Conservation (phyloP, 257 asterid genomes). For the Solanum raphanifolium region DNA sequence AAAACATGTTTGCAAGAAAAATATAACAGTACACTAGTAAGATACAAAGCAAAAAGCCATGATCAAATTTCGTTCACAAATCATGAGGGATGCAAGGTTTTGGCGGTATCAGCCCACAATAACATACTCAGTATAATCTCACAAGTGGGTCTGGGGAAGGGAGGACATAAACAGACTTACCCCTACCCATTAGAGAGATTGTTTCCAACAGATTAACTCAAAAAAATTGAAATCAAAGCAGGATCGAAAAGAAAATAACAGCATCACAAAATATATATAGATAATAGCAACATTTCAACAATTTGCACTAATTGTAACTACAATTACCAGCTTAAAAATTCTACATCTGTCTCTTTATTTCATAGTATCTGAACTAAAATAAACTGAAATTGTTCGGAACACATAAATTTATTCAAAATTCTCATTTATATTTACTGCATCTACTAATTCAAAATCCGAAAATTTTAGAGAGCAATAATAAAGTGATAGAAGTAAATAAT, state of each 20-base stretch:
- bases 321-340: neutral
- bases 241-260: no score
- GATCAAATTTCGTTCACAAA: neutral
- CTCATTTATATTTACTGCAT: neutral
- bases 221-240: neutral
- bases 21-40: no score
- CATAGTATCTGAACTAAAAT: neutral
- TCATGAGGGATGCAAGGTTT: neutral
- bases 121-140: no score
- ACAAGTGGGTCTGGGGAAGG: fast-evolving
- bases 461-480: neutral
- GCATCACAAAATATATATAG: neutral
- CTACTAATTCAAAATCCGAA: neutral
- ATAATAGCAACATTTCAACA: neutral
- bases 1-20: neutral
- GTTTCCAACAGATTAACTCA: neutral
- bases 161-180: neutral
- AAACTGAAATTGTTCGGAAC: neutral
- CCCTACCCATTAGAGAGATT: neutral
- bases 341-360: neutral
- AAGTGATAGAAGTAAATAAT: neutral
- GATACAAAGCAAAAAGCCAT: neutral
- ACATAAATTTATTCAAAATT: neutral
- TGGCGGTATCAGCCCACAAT: neutral
- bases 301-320: neutral